These are phyloP conservation scores for Medicago arabica DNA, from an alignment of 306 rosid species.

Conservation along the genomic window DNA sequence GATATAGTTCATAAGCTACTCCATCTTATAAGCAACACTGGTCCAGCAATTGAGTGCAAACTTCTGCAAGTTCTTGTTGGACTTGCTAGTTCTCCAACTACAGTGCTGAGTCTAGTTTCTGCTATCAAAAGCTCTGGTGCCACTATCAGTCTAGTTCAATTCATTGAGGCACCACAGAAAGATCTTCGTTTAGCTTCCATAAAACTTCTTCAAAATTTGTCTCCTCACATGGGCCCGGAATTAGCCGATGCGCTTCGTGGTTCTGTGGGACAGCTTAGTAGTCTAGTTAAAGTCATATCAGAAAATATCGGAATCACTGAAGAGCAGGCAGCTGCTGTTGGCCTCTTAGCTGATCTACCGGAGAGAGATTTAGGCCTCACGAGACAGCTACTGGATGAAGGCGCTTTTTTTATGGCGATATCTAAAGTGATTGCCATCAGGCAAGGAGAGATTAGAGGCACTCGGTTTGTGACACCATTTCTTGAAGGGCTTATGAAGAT, in stretches of 20 bases:
- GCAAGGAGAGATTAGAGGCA: slow-evolving; percentile 80
- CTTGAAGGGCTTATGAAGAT: slow-evolving; percentile 90
- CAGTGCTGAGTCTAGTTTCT: slow-evolving; percentile 71
- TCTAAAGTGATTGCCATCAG: slow-evolving; percentile 67
- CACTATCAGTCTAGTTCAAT: slow-evolving; percentile 89
- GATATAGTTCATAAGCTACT: slow-evolving; percentile 86
- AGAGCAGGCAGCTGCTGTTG: slow-evolving; percentile 93
- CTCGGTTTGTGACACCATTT: slow-evolving; percentile 88
- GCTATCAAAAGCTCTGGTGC: slow-evolving; percentile 99
- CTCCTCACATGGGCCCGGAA: slow-evolving; percentile 91
- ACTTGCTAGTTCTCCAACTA: slow-evolving; percentile 72
- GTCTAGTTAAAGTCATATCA: slow-evolving; percentile 79
- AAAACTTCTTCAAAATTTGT: slow-evolving; percentile 80
- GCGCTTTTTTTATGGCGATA: slow-evolving; percentile 71
- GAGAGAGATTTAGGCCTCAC: slow-evolving; percentile 98
- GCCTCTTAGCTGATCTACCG: slow-evolving; percentile 91
- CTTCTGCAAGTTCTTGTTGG: slow-evolving; percentile 99
- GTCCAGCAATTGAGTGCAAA: slow-evolving; percentile 95
- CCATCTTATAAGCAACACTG: slow-evolving; percentile 96
- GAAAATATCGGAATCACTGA: slow-evolving; percentile 83
- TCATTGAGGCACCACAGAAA: slow-evolving; percentile 92
- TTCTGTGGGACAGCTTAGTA: slow-evolving; percentile 91
- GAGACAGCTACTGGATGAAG: slow-evolving; percentile 91
- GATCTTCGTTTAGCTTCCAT: slow-evolving; percentile 88
- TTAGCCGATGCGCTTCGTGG: slow-evolving; percentile 96